Evolutionary conservation across 2,329 filamentous ascomycete species (phyloP).

Genomic region (Trichophyton schoenleinii): DNA sequence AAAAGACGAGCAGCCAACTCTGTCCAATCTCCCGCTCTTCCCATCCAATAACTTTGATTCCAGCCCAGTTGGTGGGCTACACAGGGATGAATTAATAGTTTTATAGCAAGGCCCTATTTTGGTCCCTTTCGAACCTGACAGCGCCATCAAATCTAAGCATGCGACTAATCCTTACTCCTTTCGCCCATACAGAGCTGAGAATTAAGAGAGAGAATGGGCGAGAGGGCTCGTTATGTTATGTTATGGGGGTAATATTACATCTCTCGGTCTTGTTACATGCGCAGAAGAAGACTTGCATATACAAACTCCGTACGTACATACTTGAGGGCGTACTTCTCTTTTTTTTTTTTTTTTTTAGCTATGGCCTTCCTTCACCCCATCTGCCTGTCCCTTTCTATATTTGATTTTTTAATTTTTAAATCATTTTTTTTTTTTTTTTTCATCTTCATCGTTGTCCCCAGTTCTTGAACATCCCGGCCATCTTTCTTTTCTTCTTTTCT

Average conservation of each 20-base stretch:
- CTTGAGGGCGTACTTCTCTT: not conserved
- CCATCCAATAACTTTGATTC: conserved; percentile 13
- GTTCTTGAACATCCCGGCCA: not conserved
- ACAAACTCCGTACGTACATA: not conserved
- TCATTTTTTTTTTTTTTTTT: not conserved
- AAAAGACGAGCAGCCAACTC: conserved; percentile 6
- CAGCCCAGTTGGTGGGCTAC: conserved; percentile 10
- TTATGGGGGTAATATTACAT: conserved; percentile 1
- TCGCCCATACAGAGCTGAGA: not conserved
- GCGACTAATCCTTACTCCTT: conserved; percentile 3
- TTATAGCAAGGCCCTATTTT: conserved; percentile 9
- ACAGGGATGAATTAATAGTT: conserved; percentile 9
- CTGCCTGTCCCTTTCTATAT: not conserved
- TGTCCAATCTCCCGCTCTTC: conserved; percentile 13
- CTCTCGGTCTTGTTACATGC: conserved; percentile 4
- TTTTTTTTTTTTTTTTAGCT: not conserved
- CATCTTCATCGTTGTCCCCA: not conserved
- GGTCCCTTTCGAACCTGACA: conserved; percentile 6
- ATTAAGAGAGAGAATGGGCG: not conserved
- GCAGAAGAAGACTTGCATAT: conserved; percentile 1
- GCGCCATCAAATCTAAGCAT: conserved; percentile 4
- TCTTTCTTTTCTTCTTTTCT: not conserved
- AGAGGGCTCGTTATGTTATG: not conserved
- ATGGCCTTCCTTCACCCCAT: not conserved
- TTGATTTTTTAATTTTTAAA: not conserved